Percentiles rank a stretch among this genome's conserved stretches.
Conservation (phyloP, 2,329 filamentous ascomycete species). For the Hypoxylon sp. region DNA sequence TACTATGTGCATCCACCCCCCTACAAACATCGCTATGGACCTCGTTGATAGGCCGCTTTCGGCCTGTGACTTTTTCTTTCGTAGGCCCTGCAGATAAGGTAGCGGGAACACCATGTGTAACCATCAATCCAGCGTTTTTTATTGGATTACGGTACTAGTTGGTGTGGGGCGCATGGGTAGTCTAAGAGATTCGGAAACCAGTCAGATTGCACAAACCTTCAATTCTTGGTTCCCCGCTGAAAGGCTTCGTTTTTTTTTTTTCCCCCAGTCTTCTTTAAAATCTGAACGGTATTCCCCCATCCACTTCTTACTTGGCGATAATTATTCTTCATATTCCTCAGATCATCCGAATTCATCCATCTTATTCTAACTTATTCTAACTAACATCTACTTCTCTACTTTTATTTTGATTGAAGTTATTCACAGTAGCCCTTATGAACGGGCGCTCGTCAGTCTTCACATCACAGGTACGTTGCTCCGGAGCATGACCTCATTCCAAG, state of each 20-base stretch:
- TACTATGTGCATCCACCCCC: neutral
- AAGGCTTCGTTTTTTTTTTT: slow-evolving; percentile 25
- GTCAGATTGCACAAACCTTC: slow-evolving; percentile 27
- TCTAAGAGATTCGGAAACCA: slow-evolving; percentile 29
- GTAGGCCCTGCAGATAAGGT: slow-evolving; percentile 24
- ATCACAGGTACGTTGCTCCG: slow-evolving; percentile 72
- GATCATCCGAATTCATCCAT: slow-evolving; percentile 21
- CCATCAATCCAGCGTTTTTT: slow-evolving; percentile 14
- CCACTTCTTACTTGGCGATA: slow-evolving; percentile 12
- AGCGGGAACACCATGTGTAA: slow-evolving; percentile 26
- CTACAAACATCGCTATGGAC: neutral
- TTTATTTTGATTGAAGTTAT: slow-evolving; percentile 35
- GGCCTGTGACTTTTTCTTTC: slow-evolving; percentile 20
- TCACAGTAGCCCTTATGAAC: slow-evolving; percentile 81
- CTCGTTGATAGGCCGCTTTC: slow-evolving; percentile 25
- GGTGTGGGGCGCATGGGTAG: slow-evolving; percentile 23
- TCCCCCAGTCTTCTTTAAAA: slow-evolving; percentile 17
- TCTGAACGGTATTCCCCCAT: slow-evolving; percentile 24
- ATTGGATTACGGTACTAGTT: slow-evolving; percentile 15
- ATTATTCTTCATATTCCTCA: slow-evolving; percentile 18
- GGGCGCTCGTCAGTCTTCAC: slow-evolving; percentile 85
- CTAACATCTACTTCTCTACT: no score
- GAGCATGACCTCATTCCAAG: slow-evolving; percentile 38
- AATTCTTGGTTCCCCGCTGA: slow-evolving; percentile 26
- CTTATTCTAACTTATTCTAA: slow-evolving; percentile 28